phyloP scores from a whole-genome alignment of 73 alveolate genomes.

The Paramecium primaurelia region DNA sequence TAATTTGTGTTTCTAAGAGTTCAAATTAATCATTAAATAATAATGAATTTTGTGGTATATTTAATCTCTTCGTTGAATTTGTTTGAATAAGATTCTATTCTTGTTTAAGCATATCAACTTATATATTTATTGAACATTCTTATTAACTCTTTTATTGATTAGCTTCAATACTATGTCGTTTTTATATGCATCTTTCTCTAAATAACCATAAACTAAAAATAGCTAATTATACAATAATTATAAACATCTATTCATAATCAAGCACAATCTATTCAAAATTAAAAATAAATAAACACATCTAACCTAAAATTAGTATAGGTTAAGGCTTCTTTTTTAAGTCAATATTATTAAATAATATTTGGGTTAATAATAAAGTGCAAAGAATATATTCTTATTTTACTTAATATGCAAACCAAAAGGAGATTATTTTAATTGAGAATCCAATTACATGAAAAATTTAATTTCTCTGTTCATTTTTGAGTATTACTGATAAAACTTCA shows the following conservation, averaged over 20 bases:
- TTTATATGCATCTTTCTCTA: background rate
- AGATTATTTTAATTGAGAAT: background rate
- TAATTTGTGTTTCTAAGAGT: background rate
- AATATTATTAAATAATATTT: background rate
- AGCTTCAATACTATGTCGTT: background rate
- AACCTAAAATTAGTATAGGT: background rate
- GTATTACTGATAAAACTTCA: background rate
- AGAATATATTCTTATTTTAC: background rate
- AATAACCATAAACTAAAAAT: background rate
- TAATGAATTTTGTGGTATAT: background rate
- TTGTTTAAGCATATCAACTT: background rate
- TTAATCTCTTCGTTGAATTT: background rate
- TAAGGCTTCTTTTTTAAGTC: background rate
- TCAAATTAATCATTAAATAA: background rate
- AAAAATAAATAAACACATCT: background rate
- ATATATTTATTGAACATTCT: background rate
- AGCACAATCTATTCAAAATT: background rate
- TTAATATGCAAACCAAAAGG: background rate
- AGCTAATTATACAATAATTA: background rate
- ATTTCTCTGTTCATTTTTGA: background rate
- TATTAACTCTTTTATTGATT: background rate
- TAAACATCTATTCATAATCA: background rate
- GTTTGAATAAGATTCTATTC: background rate
- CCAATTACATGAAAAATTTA: background rate
- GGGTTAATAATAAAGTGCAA: background rate